These are phyloP conservation scores for Cladosporium velox DNA, from an alignment of 2,329 filamentous ascomycete genomes.

Conservation along the genomic window DNA sequence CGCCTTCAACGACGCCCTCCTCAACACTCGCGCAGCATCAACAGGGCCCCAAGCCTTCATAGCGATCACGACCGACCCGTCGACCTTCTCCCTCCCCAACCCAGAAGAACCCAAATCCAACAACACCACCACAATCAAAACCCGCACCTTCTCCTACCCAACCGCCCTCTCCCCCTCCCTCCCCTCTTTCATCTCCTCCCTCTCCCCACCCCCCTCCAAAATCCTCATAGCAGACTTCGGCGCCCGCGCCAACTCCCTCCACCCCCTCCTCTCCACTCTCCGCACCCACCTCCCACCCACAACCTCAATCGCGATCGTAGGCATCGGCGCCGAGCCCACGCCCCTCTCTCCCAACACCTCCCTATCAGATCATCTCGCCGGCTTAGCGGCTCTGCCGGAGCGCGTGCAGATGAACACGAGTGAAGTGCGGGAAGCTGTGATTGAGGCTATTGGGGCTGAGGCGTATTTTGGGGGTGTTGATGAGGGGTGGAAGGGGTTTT, in stretches of 20 bases:
- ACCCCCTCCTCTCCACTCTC: conserved; percentile 12
- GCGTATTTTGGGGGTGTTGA: conserved; percentile 21
- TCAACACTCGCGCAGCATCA: conserved; percentile 7
- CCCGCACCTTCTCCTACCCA: conserved; percentile 13
- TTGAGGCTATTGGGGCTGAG: conserved; percentile 19
- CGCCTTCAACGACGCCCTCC: conserved; percentile 23
- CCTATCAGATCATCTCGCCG: background rate
- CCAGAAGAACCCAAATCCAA: background rate
- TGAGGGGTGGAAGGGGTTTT: conserved; percentile 20
- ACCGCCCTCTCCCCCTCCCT: background rate
- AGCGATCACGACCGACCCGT: conserved; percentile 21
- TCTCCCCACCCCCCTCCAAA: background rate
- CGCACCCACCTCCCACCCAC: background rate
- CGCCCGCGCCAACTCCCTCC: conserved; percentile 20
- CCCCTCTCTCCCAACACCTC: background rate
- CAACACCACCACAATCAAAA: background rate
- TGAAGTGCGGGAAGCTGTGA: conserved; percentile 20
- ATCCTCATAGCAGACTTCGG: conserved; percentile 28
- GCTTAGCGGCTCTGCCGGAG: conserved; percentile 10
- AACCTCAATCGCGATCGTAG: conserved; percentile 17
- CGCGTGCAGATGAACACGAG: conserved; percentile 28
- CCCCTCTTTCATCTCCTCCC: conserved; percentile 9
- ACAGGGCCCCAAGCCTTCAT: conserved; percentile 22
- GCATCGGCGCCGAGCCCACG: conserved; percentile 23
- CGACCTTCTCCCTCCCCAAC: background rate